phyloP scores from a whole-genome alignment of 306 rosid species.

The Mimosa pudica region DNA sequence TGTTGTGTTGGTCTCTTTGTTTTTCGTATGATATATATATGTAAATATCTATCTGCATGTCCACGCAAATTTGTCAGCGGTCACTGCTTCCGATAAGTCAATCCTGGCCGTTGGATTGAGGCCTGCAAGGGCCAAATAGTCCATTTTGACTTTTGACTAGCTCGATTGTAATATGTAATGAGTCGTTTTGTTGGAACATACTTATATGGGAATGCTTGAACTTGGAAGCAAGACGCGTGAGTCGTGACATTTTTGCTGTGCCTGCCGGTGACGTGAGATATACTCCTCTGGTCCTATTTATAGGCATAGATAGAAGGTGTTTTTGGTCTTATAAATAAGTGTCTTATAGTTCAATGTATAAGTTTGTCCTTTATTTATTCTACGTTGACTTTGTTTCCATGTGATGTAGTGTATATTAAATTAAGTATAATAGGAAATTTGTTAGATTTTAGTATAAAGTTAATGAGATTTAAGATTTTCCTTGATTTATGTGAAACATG shows the following conservation, averaged over 20 bases:
- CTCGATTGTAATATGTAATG: background rate
- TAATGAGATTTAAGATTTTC: too few relatives aligned
- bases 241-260: background rate
- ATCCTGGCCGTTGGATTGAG: constrained; percentile 14
- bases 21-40: background rate
- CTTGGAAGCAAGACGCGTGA: background rate
- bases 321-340: too few relatives aligned
- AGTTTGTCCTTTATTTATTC: too few relatives aligned
- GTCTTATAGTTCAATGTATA: too few relatives aligned
- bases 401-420: too few relatives aligned
- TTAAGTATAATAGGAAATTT: too few relatives aligned
- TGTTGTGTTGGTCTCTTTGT: background rate
- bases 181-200: background rate
- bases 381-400: too few relatives aligned
- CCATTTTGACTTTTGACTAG: background rate
- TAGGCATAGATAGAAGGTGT: too few relatives aligned
- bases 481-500: too few relatives aligned
- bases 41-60: constrained; percentile 22
- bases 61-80: constrained; percentile 29
- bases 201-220: background rate
- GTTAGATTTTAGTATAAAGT: too few relatives aligned
- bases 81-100: background rate
- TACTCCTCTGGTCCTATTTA: background rate
- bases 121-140: background rate
- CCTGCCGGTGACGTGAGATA: constrained; percentile 28